These are phyloP conservation scores for Neonectria neomacrospora DNA, from an alignment of 2,329 filamentous ascomycete genomes.

Conservation along the genomic window DNA sequence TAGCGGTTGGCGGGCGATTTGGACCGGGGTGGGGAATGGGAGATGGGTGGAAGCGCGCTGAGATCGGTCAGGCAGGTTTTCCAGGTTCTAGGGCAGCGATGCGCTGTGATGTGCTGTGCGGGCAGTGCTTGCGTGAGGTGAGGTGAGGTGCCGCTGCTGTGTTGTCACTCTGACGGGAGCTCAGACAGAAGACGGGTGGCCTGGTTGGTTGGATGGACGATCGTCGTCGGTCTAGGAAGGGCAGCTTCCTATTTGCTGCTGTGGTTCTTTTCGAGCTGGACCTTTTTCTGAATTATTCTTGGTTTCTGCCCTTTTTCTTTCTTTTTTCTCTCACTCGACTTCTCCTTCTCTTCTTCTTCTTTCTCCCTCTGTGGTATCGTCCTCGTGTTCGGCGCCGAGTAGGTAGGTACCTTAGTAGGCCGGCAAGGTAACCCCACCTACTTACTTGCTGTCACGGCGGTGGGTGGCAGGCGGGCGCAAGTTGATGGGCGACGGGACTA, in stretches of 20 bases:
- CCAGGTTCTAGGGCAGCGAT: not conserved
- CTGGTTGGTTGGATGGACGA: not conserved
- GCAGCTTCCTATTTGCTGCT: not conserved
- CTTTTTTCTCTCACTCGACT: not conserved
- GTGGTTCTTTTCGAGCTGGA: not conserved
- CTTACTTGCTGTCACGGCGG: no score
- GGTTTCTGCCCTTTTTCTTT: not conserved
- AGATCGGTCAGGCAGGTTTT: not conserved
- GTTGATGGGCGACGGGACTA: not conserved
- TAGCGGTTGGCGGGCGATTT: slow-evolving; percentile 7
- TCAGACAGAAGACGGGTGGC: not conserved
- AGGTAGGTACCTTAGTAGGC: no score
- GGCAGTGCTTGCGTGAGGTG: not conserved
- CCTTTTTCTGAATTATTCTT: not conserved
- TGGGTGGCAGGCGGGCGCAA: not conserved
- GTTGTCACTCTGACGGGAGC: not conserved
- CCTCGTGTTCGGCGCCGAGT: not conserved
- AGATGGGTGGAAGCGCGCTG: not conserved
- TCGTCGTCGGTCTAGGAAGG: slow-evolving; percentile 1
- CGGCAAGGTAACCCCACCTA: no score
- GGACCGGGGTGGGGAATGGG: not conserved
- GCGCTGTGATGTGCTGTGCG: not conserved
- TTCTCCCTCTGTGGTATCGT: not conserved
- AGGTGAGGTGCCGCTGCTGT: not conserved
- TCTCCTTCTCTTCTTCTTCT: not conserved